Conservation (phyloP, 371 early-diverging fungal species). For the Mucor piriformis region DNA sequence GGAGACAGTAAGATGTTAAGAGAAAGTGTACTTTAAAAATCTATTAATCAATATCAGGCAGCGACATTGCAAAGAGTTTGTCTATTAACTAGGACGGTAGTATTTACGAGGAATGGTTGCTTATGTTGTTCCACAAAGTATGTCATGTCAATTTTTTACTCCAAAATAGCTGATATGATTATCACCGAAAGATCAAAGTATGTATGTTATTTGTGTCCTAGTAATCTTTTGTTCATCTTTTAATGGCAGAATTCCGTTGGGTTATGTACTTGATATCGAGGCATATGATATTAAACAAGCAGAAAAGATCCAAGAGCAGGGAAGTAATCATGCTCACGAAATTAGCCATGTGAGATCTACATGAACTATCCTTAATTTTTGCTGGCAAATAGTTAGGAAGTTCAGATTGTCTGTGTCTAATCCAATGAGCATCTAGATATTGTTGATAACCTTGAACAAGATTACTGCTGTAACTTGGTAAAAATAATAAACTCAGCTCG, state of each 20-base stretch:
- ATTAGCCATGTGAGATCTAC: slow-evolving; percentile 39
- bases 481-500: no score
- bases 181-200: slow-evolving; percentile 62
- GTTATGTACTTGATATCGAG: slow-evolving; percentile 75
- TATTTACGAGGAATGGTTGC: slow-evolving; percentile 94
- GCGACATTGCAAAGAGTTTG: slow-evolving; percentile 93
- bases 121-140: slow-evolving; percentile 96
- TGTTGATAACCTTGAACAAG: slow-evolving; percentile 63
- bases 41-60: slow-evolving; percentile 45
- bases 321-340: slow-evolving; percentile 41
- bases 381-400: slow-evolving; percentile 32
- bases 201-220: neutral
- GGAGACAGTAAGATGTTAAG: slow-evolving; percentile 62
- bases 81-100: slow-evolving; percentile 80
- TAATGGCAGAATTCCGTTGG: slow-evolving; percentile 70
- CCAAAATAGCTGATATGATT: slow-evolving; percentile 53
- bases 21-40: neutral
- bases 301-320: slow-evolving; percentile 35
- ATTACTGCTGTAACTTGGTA: no score
- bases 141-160: neutral
- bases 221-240: neutral
- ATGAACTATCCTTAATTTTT: neutral
- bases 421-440: slow-evolving; percentile 38
- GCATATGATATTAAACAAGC: slow-evolving; percentile 66
- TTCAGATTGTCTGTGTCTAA: slow-evolving; percentile 57